These are phyloP conservation scores for Chaetomium fimeti DNA, from an alignment of 495 filamentous ascomycete species.

Conservation along the genomic window DNA sequence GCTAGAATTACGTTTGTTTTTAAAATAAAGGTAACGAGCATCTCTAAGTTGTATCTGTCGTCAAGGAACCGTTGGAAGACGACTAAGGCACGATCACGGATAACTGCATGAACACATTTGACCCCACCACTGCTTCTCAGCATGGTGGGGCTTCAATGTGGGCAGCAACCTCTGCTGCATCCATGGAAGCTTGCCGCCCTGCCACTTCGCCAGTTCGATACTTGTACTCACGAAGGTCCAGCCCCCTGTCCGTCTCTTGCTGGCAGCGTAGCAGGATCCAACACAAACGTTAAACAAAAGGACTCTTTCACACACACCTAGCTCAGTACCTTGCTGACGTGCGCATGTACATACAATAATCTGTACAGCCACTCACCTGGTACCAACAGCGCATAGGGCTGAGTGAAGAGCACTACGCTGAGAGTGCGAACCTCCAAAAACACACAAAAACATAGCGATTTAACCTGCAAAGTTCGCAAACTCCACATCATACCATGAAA, in stretches of 20 bases:
- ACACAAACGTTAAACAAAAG: too few species aligned
- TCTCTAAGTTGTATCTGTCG: background rate
- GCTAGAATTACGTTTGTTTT: too few species aligned
- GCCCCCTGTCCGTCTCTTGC: too few species aligned
- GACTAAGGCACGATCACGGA: background rate
- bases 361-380: too few species aligned
- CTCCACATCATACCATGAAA: background rate
- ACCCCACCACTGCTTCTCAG: background rate
- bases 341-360: too few species aligned
- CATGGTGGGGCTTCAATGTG: background rate
- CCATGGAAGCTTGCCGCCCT: too few species aligned
- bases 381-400: background rate
- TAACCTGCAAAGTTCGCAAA: background rate
- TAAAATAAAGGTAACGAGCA: background rate
- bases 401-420: background rate
- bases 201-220: too few species aligned
- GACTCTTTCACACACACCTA: too few species aligned
- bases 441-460: background rate
- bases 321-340: too few species aligned
- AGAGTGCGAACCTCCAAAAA: background rate
- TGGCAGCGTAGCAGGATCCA: too few species aligned
- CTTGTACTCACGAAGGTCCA: too few species aligned
- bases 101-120: conserved; percentile 8
- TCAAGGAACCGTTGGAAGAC: background rate
- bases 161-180: background rate